Evolutionary conservation across 257 asterid genomes (phyloP), one percentile per base, ranked within the genome.

Genomic region (Gentiana straminea): DNA sequence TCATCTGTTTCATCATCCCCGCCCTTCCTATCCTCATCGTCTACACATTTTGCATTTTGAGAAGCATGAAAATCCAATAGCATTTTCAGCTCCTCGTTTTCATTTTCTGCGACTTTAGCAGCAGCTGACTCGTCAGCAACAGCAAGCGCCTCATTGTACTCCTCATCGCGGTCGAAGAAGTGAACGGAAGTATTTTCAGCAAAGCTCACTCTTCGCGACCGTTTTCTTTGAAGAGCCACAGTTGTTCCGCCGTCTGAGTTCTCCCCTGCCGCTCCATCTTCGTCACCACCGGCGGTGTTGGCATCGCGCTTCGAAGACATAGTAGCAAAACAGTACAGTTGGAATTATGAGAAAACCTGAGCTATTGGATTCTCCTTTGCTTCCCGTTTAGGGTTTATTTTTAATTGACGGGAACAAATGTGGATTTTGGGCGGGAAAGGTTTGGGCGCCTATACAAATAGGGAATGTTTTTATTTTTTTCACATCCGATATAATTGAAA

Each of bases 81-180:
- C 4, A 61, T 76, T 51, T 39, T 35, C 3, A 43, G 51, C 62
- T 59, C 77, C 54, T 65, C 64, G 33, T 44, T 13, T 36, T 35
- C 59, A 12, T 54, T 61, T 3, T 60, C 73, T n/a, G 55, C 70
- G 33, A 8, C 34, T 37, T 71, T 67, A 4, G 51, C 71, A 11
- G 74, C 62, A 33, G 68, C 61, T 7, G 46, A 41, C 9, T 52
- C 55, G 43, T 43, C 64, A 33, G 50, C 55, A 52, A 57, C 52
- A 52, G 59, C 54, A 35, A 94, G 88, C 43, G 81, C 78, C 65
- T 70, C 89, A 43, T 76, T 75, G 51, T 77, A 88, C 32, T 85
- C 98, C 15, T 85, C 98, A 45, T 88, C 97, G 33, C 94, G 89
- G 75, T 92, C 86, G 74, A 92, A 92, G 79, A 92, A 79, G 75